Evolutionary conservation across 2,329 filamentous ascomycete species (phyloP), one percentile per base, ranked within the genome.

Genomic region (Metarhizium brunneum): DNA sequence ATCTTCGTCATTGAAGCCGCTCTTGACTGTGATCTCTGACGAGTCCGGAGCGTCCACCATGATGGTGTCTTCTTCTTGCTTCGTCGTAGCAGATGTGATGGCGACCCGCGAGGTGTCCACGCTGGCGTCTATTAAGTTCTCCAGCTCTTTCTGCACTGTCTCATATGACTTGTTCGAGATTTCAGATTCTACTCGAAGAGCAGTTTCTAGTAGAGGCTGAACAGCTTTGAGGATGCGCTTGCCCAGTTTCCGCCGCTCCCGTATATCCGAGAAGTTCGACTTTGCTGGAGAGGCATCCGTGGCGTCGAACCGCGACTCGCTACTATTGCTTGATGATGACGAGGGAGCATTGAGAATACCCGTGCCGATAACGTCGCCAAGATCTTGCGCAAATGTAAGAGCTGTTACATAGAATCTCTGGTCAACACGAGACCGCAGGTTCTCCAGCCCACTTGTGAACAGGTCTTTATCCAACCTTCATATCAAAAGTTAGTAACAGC

Each of bases 151-250:
- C 43, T 89, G 75, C 55, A 92, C 79, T 50, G 79, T 79, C 53
- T 91, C 87, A 49, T 84, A 82, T 1, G 87, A 77, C 63, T 85
- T 86, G 53, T 85, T 81, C 52, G 80, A 85, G 47, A 95, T 78
- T 58, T 94, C 88, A n/a, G 88, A 85, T 69, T 97, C 92, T 54
- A 89, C 88, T 54, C 80, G 81, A 50, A 91, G 73, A 0, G 90
- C 90, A 54, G 82, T 79, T 68, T 96, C 88, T 3, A 96, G 76
- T 48, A 84, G 79, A 14, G 88, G 84, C 67, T 95, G 89, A 36
- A 95, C 80, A 1, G 85, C 83, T 68, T 90, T 95, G 61, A 95
- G 80, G 58, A 96, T 95, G 30, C 91, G 84, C 71, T 95, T 96
- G 29, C 88, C 90, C n/a, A 95, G 75, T 62, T 87, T 88, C 64